These are phyloP conservation scores for Didymella sp. DNA, from an alignment of 2,329 filamentous ascomycete species.

Conservation along the genomic window DNA sequence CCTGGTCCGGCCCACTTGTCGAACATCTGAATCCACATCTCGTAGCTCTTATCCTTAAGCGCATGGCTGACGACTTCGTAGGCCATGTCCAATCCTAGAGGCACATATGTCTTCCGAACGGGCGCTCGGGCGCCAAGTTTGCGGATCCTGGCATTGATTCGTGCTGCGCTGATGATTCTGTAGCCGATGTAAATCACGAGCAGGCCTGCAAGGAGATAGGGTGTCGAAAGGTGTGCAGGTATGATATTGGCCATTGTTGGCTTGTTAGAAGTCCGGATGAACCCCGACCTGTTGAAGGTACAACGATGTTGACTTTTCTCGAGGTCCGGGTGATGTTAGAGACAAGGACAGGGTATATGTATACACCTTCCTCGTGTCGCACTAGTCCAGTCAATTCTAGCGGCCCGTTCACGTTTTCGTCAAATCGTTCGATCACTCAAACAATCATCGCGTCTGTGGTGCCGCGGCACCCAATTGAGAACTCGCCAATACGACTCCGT, in stretches of 20 bases:
- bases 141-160: conserved; percentile 48
- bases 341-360: conserved; percentile 13
- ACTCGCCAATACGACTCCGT: background rate
- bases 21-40: conserved; percentile 67
- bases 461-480: conserved; percentile 7
- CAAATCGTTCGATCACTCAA: background rate
- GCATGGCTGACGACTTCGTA: conserved; percentile 62
- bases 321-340: background rate
- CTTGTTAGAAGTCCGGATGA: background rate
- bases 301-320: background rate
- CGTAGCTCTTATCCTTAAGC: conserved; percentile 62
- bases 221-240: conserved; percentile 28
- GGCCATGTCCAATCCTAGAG: conserved; percentile 69
- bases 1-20: conserved; percentile 43
- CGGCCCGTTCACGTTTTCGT: conserved; percentile 1
- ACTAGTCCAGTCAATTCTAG: conserved; percentile 8
- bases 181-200: conserved; percentile 32
- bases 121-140: conserved; percentile 57
- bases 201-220: conserved; percentile 33
- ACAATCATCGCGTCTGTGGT: background rate
- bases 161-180: conserved; percentile 27
- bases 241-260: conserved; percentile 34
- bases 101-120: conserved; percentile 47
- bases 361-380: conserved; percentile 9
- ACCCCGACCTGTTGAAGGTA: background rate